These are phyloP conservation scores for Penicillium diatomitis DNA, from an alignment of 495 filamentous ascomycete species.

Conservation along the genomic window DNA sequence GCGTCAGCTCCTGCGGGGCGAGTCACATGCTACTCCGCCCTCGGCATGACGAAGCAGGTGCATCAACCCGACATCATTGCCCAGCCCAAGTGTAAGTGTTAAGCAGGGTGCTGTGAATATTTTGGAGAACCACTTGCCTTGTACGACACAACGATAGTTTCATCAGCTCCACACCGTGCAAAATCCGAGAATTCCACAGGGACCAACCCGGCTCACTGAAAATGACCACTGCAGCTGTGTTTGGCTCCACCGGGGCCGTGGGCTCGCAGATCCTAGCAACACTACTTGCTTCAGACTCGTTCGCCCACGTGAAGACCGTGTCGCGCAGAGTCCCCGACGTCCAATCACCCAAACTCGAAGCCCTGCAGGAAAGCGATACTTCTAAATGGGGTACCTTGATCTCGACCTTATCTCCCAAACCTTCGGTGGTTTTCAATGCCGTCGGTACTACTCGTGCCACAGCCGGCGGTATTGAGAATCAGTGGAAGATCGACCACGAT, in stretches of 20 bases:
- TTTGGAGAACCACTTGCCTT: too few relatives aligned
- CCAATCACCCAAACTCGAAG: constrained; percentile 40
- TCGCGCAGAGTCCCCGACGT: constrained; percentile 43
- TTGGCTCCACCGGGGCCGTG: constrained; percentile 49
- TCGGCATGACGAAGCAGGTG: too few relatives aligned
- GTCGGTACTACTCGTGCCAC: constrained; percentile 36
- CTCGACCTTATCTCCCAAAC: constrained; percentile 24
- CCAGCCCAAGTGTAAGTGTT: too few relatives aligned
- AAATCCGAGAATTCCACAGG: too few relatives aligned
- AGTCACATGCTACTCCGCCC: too few relatives aligned
- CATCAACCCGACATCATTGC: too few relatives aligned
- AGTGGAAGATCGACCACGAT: constrained; percentile 44
- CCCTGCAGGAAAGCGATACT: constrained; percentile 18
- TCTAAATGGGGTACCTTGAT: constrained; percentile 27
- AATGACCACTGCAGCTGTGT: constrained; percentile 38
- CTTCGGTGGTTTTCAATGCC: constrained; percentile 37
- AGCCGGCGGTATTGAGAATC: constrained; percentile 38
- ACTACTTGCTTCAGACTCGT: constrained; percentile 36
- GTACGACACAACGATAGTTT: too few relatives aligned
- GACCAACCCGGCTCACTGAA: background rate
- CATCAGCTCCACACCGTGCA: too few relatives aligned
- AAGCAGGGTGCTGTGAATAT: too few relatives aligned
- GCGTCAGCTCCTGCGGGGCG: too few relatives aligned
- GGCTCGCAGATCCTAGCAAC: constrained; percentile 49
- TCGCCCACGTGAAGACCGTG: constrained; percentile 45